Evolutionary conservation across 176 grass and related monocot genomes (phyloP).

Genomic region (Echinochloa phyllopogon): DNA sequence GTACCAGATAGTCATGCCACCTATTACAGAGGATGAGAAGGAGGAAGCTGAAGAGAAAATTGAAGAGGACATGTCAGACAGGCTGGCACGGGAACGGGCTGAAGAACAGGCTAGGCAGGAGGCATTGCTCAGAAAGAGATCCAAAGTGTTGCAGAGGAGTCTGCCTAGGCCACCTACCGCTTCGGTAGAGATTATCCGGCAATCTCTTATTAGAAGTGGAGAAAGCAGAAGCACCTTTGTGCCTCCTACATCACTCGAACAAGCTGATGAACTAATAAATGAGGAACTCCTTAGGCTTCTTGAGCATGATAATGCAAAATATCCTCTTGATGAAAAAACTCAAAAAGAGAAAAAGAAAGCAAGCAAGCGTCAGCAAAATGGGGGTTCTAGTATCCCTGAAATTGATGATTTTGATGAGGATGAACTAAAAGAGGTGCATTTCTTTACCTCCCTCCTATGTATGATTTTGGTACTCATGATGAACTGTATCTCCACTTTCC

Average conservation of each 20-base stretch:
- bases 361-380: conserved; percentile 52
- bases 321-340: conserved; percentile 73
- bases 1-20: conserved; percentile 87
- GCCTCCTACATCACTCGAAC: conserved; percentile 84
- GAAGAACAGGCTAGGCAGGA: conserved; percentile 77
- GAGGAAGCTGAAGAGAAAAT: conserved; percentile 79
- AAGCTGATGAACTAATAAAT: conserved; percentile 84
- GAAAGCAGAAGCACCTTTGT: conserved; percentile 84
- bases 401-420: conserved; percentile 82
- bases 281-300: conserved; percentile 76
- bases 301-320: conserved; percentile 90
- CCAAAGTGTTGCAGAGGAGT: conserved; percentile 89
- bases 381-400: conserved; percentile 58
- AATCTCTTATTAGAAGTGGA: conserved; percentile 69
- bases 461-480: conserved; percentile 6
- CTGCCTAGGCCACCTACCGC: conserved; percentile 77
- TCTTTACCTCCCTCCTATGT: conserved; percentile 18
- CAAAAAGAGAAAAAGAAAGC: conserved; percentile 78
- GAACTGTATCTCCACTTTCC: not conserved
- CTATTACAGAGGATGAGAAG: conserved; percentile 62
- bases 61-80: conserved; percentile 92
- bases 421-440: conserved; percentile 71
- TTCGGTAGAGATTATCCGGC: conserved; percentile 74
- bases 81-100: conserved; percentile 70
- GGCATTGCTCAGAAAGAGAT: conserved; percentile 86